These are phyloP conservation scores for Citeromyces hawaiiensis DNA, from an alignment of 1,139 yeast genomes.

Conservation along the genomic window DNA sequence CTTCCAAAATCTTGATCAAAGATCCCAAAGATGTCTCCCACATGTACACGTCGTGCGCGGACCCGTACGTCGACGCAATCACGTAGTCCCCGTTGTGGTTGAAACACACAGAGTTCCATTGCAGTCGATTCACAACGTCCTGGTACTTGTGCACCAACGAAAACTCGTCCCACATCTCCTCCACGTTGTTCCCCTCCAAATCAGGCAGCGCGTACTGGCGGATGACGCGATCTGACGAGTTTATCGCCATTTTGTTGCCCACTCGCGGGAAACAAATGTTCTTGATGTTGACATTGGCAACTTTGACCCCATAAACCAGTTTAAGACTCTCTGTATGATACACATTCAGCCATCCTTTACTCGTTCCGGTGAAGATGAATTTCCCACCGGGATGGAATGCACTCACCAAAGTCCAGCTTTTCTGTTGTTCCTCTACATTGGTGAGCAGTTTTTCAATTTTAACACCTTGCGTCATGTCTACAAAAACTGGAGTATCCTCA, in stretches of 20 bases:
- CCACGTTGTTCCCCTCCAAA: constrained; percentile 6
- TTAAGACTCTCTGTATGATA: constrained; percentile 14
- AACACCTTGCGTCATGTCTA: constrained; percentile 23
- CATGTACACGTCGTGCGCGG: constrained; percentile 76
- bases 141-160: constrained; percentile 76
- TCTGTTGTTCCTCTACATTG: constrained; percentile 3
- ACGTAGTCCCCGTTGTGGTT: constrained; percentile 74
- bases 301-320: constrained; percentile 32
- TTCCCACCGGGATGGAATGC: constrained; percentile 32
- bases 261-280: constrained; percentile 50
- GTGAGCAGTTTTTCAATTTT: constrained; percentile 7
- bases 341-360: constrained; percentile 64
- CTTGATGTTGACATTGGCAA: constrained; percentile 63
- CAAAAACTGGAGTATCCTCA: constrained; percentile 43
- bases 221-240: constrained; percentile 73
- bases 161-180: constrained; percentile 32
- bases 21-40: constrained; percentile 93
- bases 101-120: constrained; percentile 78
- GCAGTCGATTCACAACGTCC: constrained; percentile 78
- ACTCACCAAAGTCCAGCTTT: constrained; percentile 19
- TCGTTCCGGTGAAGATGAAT: constrained; percentile 61
- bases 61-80: constrained; percentile 81
- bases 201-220: constrained; percentile 51
- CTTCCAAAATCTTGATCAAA: constrained; percentile 77
- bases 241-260: constrained; percentile 61